These are phyloP conservation scores for Fusarium multiceps DNA, from an alignment of 2,329 filamentous ascomycete species.

Conservation along the genomic window DNA sequence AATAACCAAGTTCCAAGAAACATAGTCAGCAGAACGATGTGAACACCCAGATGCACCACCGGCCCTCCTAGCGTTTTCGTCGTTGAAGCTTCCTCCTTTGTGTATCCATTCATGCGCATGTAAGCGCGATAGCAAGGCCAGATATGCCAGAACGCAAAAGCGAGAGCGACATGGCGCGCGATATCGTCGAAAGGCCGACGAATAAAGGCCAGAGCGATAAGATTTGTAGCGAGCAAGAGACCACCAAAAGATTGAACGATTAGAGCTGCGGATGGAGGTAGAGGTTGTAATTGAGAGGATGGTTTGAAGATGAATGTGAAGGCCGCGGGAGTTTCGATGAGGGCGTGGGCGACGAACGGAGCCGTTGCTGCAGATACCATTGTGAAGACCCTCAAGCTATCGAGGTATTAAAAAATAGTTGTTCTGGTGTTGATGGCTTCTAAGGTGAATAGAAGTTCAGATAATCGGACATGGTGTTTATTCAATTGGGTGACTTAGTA, in stretches of 20 bases:
- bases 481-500: slow-evolving; percentile 11
- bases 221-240: slow-evolving; percentile 57
- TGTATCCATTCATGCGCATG: slow-evolving; percentile 46
- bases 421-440: background rate
- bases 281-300: slow-evolving; percentile 55
- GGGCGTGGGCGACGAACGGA: slow-evolving; percentile 54
- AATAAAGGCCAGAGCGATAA: slow-evolving; percentile 56
- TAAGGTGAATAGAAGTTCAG: background rate
- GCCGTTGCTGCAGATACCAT: slow-evolving; percentile 28
- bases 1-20: slow-evolving; percentile 47
- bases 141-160: slow-evolving; percentile 61
- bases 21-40: slow-evolving; percentile 52
- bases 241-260: slow-evolving; percentile 62
- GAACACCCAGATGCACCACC: slow-evolving; percentile 57
- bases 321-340: slow-evolving; percentile 57
- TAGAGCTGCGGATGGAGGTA: slow-evolving; percentile 55
- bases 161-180: slow-evolving; percentile 51
- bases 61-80: slow-evolving; percentile 58
- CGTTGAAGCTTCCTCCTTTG: slow-evolving; percentile 22
- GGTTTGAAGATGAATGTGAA: slow-evolving; percentile 59
- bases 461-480: background rate
- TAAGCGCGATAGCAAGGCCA: slow-evolving; percentile 61
- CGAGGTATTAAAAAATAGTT: background rate
- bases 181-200: slow-evolving; percentile 48
- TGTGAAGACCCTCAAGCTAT: background rate